phyloP scores from a whole-genome alignment of 2,329 filamentous ascomycete genomes.

The Alternaria triticimaculans region DNA sequence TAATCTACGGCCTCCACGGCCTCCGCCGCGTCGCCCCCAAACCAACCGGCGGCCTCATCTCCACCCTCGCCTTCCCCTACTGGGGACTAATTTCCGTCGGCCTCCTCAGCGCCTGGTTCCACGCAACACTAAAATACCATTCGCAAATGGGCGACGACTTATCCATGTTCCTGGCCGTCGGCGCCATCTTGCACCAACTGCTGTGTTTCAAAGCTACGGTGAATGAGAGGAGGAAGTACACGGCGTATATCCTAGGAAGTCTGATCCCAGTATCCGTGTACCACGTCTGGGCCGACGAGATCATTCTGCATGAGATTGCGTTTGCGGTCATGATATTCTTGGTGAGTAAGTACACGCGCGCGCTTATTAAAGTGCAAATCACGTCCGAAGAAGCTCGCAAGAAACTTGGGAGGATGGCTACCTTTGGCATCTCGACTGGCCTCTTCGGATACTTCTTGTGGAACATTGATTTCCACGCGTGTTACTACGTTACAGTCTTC shows the following conservation, averaged over 20 bases:
- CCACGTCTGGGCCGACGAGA: slow-evolving; percentile 49
- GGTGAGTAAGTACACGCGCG: slow-evolving; percentile 41
- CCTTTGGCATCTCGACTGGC: slow-evolving; percentile 47
- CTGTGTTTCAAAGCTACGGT: slow-evolving; percentile 50
- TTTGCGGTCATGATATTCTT: slow-evolving; percentile 53
- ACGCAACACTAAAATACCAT: slow-evolving; percentile 55
- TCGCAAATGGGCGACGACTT: slow-evolving; percentile 63
- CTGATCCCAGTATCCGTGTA: slow-evolving; percentile 45
- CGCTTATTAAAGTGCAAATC: slow-evolving; percentile 36
- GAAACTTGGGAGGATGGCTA: slow-evolving; percentile 34
- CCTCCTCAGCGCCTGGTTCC: slow-evolving; percentile 52
- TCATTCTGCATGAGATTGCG: slow-evolving; percentile 46
- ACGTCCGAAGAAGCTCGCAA: slow-evolving; percentile 29
- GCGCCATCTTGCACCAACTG: slow-evolving; percentile 60
- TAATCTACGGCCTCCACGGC: slow-evolving; percentile 46
- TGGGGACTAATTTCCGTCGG: slow-evolving; percentile 54
- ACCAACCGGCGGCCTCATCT: slow-evolving; percentile 39
- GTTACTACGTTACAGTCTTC: slow-evolving; percentile 55
- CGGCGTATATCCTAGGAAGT: slow-evolving; percentile 34
- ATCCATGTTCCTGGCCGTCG: slow-evolving; percentile 64
- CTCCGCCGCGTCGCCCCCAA: slow-evolving; percentile 34
- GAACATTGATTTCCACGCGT: slow-evolving; percentile 64
- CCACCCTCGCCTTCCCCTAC: slow-evolving; percentile 49
- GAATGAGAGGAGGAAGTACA: slow-evolving; percentile 30
- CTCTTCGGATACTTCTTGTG: slow-evolving; percentile 62